Evolutionary conservation across 805 yeast species (phyloP), one percentile per base, ranked within the genome.

Genomic region (Starmerella lactis-condensi): DNA sequence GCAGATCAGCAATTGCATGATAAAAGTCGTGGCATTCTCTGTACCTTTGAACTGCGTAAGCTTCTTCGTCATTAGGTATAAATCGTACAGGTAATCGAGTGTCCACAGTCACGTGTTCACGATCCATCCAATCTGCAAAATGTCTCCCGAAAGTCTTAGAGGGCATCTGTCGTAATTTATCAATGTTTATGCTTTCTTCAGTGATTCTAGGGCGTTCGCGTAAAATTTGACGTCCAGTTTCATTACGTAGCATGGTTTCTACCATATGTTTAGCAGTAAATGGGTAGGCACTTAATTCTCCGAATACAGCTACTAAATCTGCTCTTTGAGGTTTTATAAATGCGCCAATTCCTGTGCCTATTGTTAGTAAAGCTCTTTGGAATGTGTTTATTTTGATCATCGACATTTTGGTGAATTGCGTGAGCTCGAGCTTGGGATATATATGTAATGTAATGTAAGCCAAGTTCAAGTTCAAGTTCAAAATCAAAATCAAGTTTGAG

Each of bases 1-100:
- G 96, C 30, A 79, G 61, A 11, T 91, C 85, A 0, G 91, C 75
- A 18, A 89, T 62, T 1, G 96, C 78, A 50, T 89, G 98, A 50
- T 82, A 85, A 47, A 89, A 89, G 49, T 89, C 98, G 48, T 89
- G 98, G 49, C 94, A 83, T 51, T 89, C 96, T 32, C 98, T 67
- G 51, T 85, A 89, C 44, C 98, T 60, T 51, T 81, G 91, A 60
- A 72, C 81, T n/a, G 85, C 75, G 48, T 75, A 89, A 1, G 94
- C 94, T 42, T 79, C 66, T 46, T 81, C 91, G 26, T 78, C 83
- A 48, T 89, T 82, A 40, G 78, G 83, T 26, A 89, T 79, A 53
- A 69, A 89, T 37, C 69, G 69, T 7, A 89, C 96, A 1, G 81
- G 75, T 2, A 75, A 82, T 44, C 98, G 63, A 0, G 93, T 83